A percentile compares a stretch with the other conserved stretches of the same genome.
Conservation (phyloP, 495 filamentous ascomycete genomes). For the Filosporella fistucella region DNA sequence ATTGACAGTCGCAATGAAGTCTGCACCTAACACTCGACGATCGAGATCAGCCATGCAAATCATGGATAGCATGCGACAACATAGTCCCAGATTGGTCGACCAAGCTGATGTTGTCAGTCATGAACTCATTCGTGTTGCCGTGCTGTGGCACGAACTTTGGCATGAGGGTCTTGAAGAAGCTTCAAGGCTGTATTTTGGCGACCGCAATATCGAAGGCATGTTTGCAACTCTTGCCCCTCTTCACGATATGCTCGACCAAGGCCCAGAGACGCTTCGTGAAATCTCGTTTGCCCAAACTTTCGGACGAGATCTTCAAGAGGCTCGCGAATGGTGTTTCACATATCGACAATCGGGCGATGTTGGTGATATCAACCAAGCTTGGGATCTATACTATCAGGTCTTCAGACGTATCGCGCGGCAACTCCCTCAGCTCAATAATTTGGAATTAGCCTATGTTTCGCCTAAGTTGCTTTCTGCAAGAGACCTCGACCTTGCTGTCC, state of each 20-base stretch:
- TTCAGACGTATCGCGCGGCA: constrained; percentile 96
- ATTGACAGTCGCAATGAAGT: constrained; percentile 98
- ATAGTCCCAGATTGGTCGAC: constrained; percentile 89
- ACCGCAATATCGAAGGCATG: constrained; percentile 96
- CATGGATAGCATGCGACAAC: constrained; percentile 96
- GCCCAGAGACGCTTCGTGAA: constrained; percentile 88
- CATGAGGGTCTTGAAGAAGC: constrained; percentile 99
- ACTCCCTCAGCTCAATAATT: constrained; percentile 79
- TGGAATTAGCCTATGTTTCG: constrained; percentile 96
- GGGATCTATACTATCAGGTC: constrained; percentile 97
- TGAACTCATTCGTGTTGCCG: constrained; percentile 93
- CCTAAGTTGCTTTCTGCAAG: constrained; percentile 79
- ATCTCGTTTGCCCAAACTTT: constrained; percentile 98
- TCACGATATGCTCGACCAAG: constrained; percentile 83
- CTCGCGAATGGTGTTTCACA: constrained; percentile 90
- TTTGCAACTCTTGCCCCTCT: constrained; percentile 84
- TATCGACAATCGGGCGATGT: constrained; percentile 82
- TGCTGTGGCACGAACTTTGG: constrained; percentile 98
- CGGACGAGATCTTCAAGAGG: constrained; percentile 88
- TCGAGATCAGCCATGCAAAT: constrained; percentile 82
- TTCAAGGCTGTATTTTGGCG: constrained; percentile 86
- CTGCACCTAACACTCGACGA: constrained; percentile 64
- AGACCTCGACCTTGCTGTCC: constrained; percentile 85
- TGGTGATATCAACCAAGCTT: constrained; percentile 93
- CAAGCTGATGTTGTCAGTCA: constrained; percentile 92